Conservation (phyloP, 2,329 filamentous ascomycete species). For the Pyrenochaeta sp. region DNA sequence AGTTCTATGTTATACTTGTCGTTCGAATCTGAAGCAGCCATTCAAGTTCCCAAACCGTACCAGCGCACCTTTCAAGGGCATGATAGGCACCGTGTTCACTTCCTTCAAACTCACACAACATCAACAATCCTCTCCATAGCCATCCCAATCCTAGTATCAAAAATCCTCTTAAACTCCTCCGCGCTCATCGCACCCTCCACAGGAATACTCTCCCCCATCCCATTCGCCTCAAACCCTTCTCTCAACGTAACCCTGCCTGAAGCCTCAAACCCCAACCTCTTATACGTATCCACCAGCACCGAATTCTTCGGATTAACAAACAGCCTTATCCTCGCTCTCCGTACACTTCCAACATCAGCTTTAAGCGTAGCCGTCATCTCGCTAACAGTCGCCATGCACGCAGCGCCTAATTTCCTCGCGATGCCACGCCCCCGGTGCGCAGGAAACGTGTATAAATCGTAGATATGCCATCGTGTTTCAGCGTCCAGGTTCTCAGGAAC, state of each 20-base stretch:
- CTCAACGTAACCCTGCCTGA: conserved; percentile 18
- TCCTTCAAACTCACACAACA: not conserved
- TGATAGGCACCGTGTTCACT: too few species aligned
- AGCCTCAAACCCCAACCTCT: conserved; percentile 19
- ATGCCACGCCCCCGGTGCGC: conserved; percentile 22
- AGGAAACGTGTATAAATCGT: conserved; percentile 23
- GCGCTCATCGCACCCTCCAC: conserved; percentile 17
- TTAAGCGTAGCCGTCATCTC: not conserved
- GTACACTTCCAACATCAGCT: not conserved
- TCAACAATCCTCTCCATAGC: conserved; percentile 29
- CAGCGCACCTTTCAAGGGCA: too few species aligned
- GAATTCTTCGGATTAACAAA: conserved; percentile 19
- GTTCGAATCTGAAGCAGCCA: too few species aligned
- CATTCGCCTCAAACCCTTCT: conserved; percentile 21
- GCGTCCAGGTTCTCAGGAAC: conserved; percentile 13
- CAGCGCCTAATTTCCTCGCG: conserved; percentile 16
- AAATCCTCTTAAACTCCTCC: conserved; percentile 16
- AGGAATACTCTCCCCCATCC: conserved; percentile 22
- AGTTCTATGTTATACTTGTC: too few species aligned
- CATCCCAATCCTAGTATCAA: conserved; percentile 24
- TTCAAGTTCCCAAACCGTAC: too few species aligned
- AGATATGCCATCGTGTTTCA: conserved; percentile 29
- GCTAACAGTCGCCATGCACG: conserved; percentile 3
- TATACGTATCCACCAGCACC: conserved; percentile 21
- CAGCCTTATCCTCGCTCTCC: conserved; percentile 19